Evolutionary conservation across 2,329 filamentous ascomycete species (phyloP), one percentile per base, ranked within the genome.

Genomic region (Fusarium proliferatum): DNA sequence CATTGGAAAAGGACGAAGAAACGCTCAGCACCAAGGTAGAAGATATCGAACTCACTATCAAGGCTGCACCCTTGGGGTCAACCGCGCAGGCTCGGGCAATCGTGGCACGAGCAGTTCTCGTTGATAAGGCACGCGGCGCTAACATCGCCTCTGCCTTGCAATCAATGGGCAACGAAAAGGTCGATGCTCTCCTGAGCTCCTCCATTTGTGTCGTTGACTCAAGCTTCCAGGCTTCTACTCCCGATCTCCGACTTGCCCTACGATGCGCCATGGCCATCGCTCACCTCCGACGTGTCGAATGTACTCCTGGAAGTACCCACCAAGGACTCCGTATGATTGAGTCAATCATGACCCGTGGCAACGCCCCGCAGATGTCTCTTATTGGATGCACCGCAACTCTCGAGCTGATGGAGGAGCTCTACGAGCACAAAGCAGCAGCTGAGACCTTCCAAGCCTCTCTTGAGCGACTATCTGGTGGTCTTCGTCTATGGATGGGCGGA

Each of bases 1-100:
- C 89, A 41, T 86, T 97, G 39, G 87, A 86, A 38, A 87, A 88
- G 66, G 85, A 87, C 16, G 79, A 83, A 23, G 71, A 79, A 26
- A 62, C 58, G 10, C 51, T 73, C 17, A 38, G 55, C 23, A 73
- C 72, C 4, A 71, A 66, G 52, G 63, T 55, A 4, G 84, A 81
- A 66, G 86, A 90, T 63, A 86, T 97, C 38, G 86, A 90, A 2
- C 86, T 94, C 39, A 94, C 95, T 5, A 86, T 94, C 70, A 88
- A 89, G 65, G 88, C 91, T 12, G 94, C 95, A 1, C 96, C 96
- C 2, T 90, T 92, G 42, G 93, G 93, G 17, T 97, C 94, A 2
- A 89, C 90, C 28, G 92, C 93, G 21, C 89, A 90, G 69, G 83
- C 88, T 21, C 89, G 89, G 39, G 89, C 88, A 28, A 83, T 91